Conservation (phyloP, 2,329 filamentous ascomycete genomes). For the Sphaerulina musiva region DNA sequence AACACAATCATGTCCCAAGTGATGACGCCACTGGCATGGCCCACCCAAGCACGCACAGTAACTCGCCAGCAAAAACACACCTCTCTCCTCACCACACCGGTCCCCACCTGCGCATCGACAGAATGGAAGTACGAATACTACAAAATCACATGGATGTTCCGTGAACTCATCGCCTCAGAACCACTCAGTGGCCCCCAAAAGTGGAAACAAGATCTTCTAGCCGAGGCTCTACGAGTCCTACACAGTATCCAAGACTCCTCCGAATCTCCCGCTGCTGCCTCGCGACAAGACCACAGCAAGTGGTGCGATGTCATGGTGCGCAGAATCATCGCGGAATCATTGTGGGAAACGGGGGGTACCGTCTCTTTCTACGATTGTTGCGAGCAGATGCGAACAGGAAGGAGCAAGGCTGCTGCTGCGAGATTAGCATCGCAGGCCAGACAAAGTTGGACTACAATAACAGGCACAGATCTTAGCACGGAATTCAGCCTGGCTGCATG, state of each 20-base stretch:
- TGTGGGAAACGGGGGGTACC: slow-evolving; percentile 15
- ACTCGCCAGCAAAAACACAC: slow-evolving; percentile 17
- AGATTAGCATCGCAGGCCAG: slow-evolving; percentile 17
- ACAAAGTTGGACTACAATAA: slow-evolving; percentile 14
- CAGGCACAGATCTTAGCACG: slow-evolving; percentile 12
- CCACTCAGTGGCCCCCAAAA: slow-evolving; percentile 14
- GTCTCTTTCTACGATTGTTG: slow-evolving; percentile 21
- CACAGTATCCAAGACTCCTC: slow-evolving; percentile 16
- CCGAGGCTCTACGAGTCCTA: slow-evolving; percentile 15
- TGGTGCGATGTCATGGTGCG: slow-evolving; percentile 20
- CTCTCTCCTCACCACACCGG: slow-evolving; percentile 11
- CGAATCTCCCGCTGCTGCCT: slow-evolving; percentile 14
- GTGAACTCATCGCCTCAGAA: slow-evolving; percentile 15
- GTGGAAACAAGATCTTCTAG: slow-evolving; percentile 18
- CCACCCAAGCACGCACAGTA: slow-evolving; percentile 13
- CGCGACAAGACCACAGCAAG: slow-evolving; percentile 12
- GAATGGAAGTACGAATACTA: slow-evolving; percentile 21
- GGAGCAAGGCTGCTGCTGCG: slow-evolving; percentile 16
- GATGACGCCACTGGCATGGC: slow-evolving; percentile 3
- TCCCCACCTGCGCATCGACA: slow-evolving; percentile 17
- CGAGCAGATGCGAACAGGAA: slow-evolving; percentile 15
- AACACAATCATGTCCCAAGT: slow-evolving; percentile 3
- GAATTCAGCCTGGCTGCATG: slow-evolving; percentile 12
- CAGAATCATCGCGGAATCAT: slow-evolving; percentile 16
- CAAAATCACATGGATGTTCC: slow-evolving; percentile 18